A percentile compares a stretch with the other conserved stretches of the same genome.
Conservation (phyloP, 2,329 filamentous ascomycete species). For the Aspergillus ruber region DNA sequence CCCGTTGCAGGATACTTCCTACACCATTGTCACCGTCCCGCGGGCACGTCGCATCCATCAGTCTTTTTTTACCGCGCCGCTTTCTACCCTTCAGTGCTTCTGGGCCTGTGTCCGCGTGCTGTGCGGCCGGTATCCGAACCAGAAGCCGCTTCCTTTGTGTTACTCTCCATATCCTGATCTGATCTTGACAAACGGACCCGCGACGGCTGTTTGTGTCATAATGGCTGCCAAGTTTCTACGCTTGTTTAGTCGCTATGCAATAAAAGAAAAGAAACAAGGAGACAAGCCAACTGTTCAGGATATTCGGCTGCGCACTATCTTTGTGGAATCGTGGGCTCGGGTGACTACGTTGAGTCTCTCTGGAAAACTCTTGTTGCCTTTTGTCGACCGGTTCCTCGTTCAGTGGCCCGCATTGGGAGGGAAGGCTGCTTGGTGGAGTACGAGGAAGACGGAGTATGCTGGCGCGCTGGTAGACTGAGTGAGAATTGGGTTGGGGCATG, state of each 20-base stretch:
- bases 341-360: slow-evolving; percentile 77
- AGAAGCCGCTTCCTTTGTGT: slow-evolving; percentile 16
- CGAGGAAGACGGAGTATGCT: slow-evolving; percentile 34
- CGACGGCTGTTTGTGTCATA: slow-evolving; percentile 72
- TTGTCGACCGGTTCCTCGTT: slow-evolving; percentile 74
- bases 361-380: slow-evolving; percentile 64
- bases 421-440: slow-evolving; percentile 32
- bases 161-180: slow-evolving; percentile 57
- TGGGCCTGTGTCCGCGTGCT: slow-evolving; percentile 56
- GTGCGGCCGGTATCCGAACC: slow-evolving; percentile 28
- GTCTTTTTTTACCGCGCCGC: slow-evolving; percentile 64
- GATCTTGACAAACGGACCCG: slow-evolving; percentile 82
- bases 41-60: slow-evolving; percentile 81
- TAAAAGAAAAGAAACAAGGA: not conserved
- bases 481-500: not conserved
- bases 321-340: slow-evolving; percentile 88
- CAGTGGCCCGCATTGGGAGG: slow-evolving; percentile 66
- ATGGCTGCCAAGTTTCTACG: slow-evolving; percentile 51
- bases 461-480: slow-evolving; percentile 32
- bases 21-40: slow-evolving; percentile 62
- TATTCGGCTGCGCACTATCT: slow-evolving; percentile 66
- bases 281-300: slow-evolving; percentile 23
- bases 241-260: slow-evolving; percentile 36
- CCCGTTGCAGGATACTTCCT: slow-evolving; percentile 31
- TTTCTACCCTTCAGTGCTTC: slow-evolving; percentile 62